Conservation (phyloP, 164 flowering plant genomes). For the Akebia trifoliata region DNA sequence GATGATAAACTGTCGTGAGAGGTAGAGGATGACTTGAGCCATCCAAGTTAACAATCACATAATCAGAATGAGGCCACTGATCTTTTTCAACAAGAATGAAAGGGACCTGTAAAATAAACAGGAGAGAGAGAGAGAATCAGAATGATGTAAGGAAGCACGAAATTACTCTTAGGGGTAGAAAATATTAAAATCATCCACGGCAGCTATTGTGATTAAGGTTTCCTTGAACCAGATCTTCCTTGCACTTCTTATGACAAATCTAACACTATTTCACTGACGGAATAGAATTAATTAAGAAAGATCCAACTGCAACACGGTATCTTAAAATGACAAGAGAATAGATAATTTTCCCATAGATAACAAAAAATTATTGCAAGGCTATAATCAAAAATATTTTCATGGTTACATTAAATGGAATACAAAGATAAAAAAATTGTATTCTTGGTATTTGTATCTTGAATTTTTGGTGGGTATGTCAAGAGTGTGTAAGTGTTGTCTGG, state of each 20-base stretch:
- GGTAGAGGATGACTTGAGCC: constrained; percentile 83
- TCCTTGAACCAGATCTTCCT: background rate
- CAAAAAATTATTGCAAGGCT: no score
- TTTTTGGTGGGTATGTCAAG: no score
- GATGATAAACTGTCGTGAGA: constrained; percentile 64
- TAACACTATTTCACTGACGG: background rate
- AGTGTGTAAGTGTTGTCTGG: no score
- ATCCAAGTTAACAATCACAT: constrained; percentile 58
- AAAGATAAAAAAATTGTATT: no score
- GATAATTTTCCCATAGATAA: no score
- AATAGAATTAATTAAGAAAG: background rate
- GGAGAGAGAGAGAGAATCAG: background rate
- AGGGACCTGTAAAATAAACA: constrained; percentile 54
- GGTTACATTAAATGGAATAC: no score
- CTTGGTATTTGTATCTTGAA: no score
- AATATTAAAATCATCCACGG: background rate
- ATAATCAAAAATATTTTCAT: no score
- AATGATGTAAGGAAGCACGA: background rate
- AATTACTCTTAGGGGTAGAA: background rate
- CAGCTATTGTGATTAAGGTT: background rate
- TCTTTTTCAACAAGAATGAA: constrained; percentile 66
- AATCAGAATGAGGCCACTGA: constrained; percentile 37
- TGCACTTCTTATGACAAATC: background rate
- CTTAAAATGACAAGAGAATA: no score
- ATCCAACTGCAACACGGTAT: background rate